Base-by-base conservation (phyloP, 2,329 filamentous ascomycete species). In the Xylaria hypoxylon region DNA sequence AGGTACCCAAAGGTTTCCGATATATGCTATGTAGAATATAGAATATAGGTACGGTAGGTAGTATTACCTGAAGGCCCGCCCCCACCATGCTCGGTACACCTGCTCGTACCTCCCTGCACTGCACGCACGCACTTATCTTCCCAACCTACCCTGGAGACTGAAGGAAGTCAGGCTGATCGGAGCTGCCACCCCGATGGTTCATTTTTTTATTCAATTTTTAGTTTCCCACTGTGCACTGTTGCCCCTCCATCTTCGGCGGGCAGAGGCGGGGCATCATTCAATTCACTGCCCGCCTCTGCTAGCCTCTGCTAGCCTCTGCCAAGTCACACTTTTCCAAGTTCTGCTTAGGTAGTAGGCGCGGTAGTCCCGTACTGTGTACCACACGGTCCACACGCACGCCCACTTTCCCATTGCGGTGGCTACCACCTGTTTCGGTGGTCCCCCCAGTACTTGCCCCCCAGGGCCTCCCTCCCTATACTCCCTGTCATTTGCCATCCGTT, bases 331-430 rank as follows among this genome's bases (percentile, higher is more conserved):
- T 50, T 50, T 50, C 31, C 31, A 33, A 33, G 31, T 33, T 33
- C 31, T 33, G 31, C 5, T 8, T 33, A 33, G 31, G 31, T 19
- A 1, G 13, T 26, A 17, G n/a, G n/a, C n/a, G n/a, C 35, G 19
- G 35, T 28, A n/a, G 6, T 13, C 42, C 50, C 59, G 26, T 48
- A 48, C 50, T 48, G 59, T 61, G 48, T 38, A 53, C 4, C 6
- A 2, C 5, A 5, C 26, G 6, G 2, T 15, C 2, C 2, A 24
- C 55, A n/a, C 47, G 42, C 45, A 48, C 53, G 59, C 51, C 63
- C 59, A 60, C 59, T 68, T 68, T 59, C 62, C 65, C 62, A 38
- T 68, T 68, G 56, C 61, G 58, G 59, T 68, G 58, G 60, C 47
- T 42, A 55, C 51, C 48, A 51, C 48, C n/a, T 47, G 44, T 26